phyloP scores from a whole-genome alignment of 1,284 basidiomycete species.

The Rhodotorula mucilaginosa region DNA sequence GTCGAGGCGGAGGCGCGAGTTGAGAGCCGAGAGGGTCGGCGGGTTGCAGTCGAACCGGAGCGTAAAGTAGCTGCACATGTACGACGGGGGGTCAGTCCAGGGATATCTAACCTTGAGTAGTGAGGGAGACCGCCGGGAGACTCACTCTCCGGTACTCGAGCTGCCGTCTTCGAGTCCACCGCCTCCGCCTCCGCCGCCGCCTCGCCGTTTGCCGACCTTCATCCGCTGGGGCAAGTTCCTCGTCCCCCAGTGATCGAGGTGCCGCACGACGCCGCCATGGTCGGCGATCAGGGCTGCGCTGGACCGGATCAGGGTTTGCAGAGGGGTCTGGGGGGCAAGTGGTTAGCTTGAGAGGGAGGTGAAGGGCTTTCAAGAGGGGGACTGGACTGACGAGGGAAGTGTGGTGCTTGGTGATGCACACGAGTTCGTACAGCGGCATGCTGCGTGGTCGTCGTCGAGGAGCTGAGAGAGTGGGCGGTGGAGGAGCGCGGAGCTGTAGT shows the following conservation, averaged over 20 bases:
- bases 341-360: not conserved
- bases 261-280: constrained; percentile 43
- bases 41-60: constrained; percentile 45
- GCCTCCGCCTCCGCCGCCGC: constrained; percentile 22
- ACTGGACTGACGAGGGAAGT: constrained; percentile 15
- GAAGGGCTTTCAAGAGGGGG: not conserved
- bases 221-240: constrained; percentile 39
- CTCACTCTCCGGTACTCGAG: constrained; percentile 32
- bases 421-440: constrained; percentile 45
- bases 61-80: constrained; percentile 39
- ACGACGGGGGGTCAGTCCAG: no score
- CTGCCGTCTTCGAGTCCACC: constrained; percentile 4
- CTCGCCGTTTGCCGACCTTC: constrained; percentile 29
- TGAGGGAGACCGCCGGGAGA: no score
- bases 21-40: constrained; percentile 40
- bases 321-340: constrained; percentile 29
- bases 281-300: constrained; percentile 33
- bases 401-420: constrained; percentile 40
- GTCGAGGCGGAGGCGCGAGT: constrained; percentile 40
- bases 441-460: not conserved
- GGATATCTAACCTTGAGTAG: no score
- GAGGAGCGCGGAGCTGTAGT: no score
- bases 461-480: no score
- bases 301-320: constrained; percentile 37
- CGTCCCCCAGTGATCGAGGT: constrained; percentile 42